Conservation (phyloP, 306 rosid genomes). For the Quercus berberidifolia region DNA sequence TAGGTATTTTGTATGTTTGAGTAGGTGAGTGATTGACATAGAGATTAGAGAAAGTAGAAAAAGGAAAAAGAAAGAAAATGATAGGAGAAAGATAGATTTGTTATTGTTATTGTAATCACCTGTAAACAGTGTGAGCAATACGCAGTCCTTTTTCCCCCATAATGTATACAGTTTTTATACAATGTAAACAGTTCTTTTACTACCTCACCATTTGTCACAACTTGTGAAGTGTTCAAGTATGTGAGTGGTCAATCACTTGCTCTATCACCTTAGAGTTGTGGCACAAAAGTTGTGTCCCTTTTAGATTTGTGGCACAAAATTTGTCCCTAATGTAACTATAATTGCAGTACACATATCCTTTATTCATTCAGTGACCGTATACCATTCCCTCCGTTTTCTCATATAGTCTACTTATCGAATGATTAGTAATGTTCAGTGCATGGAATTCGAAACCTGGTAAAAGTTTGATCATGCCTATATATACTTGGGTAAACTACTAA, state of each 20-base stretch:
- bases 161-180: no score
- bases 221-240: conserved; percentile 33
- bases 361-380: not conserved
- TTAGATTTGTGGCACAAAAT: no score
- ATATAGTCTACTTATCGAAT: conserved; percentile 7
- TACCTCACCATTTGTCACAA: no score
- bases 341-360: conserved; percentile 5
- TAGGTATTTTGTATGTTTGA: conserved; percentile 24
- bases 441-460: no score
- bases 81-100: conserved; percentile 27
- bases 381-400: not conserved
- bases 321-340: not conserved
- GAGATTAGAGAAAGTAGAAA: conserved; percentile 47
- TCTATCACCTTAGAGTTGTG: no score
- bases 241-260: no score
- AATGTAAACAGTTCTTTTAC: no score
- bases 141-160: conserved; percentile 23
- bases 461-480: no score
- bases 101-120: conserved; percentile 49
- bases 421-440: not conserved
- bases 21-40: conserved; percentile 63
- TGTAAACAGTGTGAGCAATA: conserved; percentile 26
- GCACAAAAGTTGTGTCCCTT: no score
- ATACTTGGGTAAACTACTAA: no score
- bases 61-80: conserved; percentile 34